A percentile compares a stretch with the other conserved stretches of the same genome.
phyloP scores from a whole-genome alignment of 495 filamentous ascomycete species.

The Amniculicola lignicola region DNA sequence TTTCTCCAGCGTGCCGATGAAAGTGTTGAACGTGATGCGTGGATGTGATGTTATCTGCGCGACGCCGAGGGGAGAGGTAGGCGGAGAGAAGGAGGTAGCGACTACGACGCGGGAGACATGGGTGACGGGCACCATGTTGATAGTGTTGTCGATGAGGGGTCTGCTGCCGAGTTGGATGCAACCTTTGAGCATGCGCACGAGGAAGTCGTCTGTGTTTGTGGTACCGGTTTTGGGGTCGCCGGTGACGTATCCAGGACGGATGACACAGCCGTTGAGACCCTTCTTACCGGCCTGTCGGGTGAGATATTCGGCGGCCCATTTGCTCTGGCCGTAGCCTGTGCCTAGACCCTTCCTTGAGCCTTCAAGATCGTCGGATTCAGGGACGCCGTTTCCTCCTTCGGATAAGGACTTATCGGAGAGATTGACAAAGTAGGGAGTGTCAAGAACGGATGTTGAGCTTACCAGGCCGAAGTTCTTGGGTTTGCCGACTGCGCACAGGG shows the following conservation, averaged over 20 bases:
- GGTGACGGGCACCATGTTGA: constrained; percentile 87
- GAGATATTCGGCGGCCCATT: constrained; percentile 81
- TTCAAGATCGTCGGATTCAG: constrained; percentile 63
- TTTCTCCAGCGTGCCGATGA: constrained; percentile 62
- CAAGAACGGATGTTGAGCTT: constrained; percentile 79
- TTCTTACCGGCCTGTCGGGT: constrained; percentile 73
- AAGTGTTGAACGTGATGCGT: constrained; percentile 74
- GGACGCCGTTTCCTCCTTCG: constrained; percentile 53
- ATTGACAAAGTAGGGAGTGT: constrained; percentile 73
- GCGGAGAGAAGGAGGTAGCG: constrained; percentile 64
- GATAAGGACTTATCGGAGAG: constrained; percentile 61
- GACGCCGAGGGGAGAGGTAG: constrained; percentile 53
- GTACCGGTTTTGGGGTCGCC: constrained; percentile 72
- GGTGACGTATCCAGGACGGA: constrained; percentile 83
- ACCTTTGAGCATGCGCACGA: constrained; percentile 84
- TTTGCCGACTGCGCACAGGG: constrained; percentile 70
- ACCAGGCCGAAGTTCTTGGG: constrained; percentile 82
- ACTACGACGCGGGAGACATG: constrained; percentile 79
- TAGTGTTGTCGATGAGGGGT: constrained; percentile 78
- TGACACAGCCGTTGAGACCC: constrained; percentile 70
- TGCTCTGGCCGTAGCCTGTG: constrained; percentile 89
- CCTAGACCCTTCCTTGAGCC: constrained; percentile 63
- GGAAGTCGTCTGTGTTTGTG: constrained; percentile 86
- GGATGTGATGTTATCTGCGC: constrained; percentile 81
- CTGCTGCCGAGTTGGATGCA: constrained; percentile 73